phyloP scores from a whole-genome alignment of 345 rosid genomes.

The Melastoma malabathricum region DNA sequence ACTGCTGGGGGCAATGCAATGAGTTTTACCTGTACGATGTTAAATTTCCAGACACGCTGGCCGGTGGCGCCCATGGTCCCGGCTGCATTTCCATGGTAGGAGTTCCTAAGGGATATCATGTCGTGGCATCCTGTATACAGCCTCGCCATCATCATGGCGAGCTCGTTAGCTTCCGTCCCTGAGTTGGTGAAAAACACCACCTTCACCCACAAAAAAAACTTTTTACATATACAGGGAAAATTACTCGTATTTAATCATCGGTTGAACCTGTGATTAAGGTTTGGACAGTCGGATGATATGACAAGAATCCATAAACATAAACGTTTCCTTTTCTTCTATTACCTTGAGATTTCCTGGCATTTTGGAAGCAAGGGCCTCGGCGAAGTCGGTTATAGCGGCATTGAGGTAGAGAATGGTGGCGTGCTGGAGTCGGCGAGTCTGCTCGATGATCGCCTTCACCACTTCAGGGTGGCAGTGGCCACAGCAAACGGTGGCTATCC shows the following conservation, averaged over 20 bases:
- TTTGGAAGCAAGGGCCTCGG: constrained; percentile 69
- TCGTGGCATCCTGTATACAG: constrained; percentile 81
- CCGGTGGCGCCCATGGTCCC: constrained; percentile 94
- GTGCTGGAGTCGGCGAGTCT: constrained; percentile 70
- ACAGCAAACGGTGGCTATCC: constrained; percentile 89
- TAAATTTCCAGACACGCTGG: constrained; percentile 72
- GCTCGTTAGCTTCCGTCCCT: constrained; percentile 92
- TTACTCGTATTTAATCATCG: too few species aligned
- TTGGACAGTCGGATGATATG: too few species aligned
- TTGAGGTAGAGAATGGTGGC: constrained; percentile 78
- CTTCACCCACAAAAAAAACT: constrained; percentile 13
- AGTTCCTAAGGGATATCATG: constrained; percentile 71
- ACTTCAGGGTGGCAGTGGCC: constrained; percentile 94
- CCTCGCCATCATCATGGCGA: constrained; percentile 90
- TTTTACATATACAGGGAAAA: too few species aligned
- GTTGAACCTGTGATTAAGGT: too few species aligned
- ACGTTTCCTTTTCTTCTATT: neutral
- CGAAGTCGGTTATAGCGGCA: constrained; percentile 65
- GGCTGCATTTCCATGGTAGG: constrained; percentile 86
- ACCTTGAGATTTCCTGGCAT: constrained; percentile 94
- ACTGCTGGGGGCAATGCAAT: too few species aligned
- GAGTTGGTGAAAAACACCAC: constrained; percentile 93
- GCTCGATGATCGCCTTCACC: constrained; percentile 55
- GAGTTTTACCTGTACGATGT: constrained; percentile 53
- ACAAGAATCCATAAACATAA: too few species aligned